Base-by-base conservation (phyloP, 805 yeast species). In the Candida yuanshanica region DNA sequence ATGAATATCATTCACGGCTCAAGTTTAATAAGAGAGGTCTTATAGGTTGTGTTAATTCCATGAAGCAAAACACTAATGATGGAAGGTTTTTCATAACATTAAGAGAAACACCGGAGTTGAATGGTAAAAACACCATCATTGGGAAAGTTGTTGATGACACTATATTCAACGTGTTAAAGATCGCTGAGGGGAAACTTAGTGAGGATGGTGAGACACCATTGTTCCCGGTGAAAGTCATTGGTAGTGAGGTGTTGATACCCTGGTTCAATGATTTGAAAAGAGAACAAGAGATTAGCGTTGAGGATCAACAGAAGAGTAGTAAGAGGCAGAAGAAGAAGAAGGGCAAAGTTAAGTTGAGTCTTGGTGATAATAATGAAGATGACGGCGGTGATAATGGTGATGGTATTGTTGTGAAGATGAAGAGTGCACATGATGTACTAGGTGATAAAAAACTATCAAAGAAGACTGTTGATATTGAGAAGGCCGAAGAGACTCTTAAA, bases 61-160 rank as follows among this genome's bases (percentile, higher is more conserved):
- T 53, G n/a, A 49, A 42, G 5, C 57, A 56, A 40, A 57, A 49
- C 45, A 50, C 64, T 21, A 56, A 53, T 27, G 65, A 60, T 33
- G 66, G 69, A 9, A 66, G 62, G 51, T 70, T 77, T 49, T 68
- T 78, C 51, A 68, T 78, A 16, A 75, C 84, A 1, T 53, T 72
- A 37, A 65, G 59, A 7, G 72, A 72, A 12, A 48, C 71, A 11
- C 72, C 75, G 7, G 70, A 69, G 31, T 62, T 70, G 40, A 65
- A 69, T 46, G 60, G 66, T 22, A 64, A 60, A 38, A 57, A 64
- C 46, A 68, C 78, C 12, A 50, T 78, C 18, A 67, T 82, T 48
- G 91, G 90, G 3, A 72, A 74, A 44, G 63, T 81, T 12, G 70
- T 70, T 2, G 85, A 77, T 4, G 75, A 75, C 25, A 64, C 81